These are phyloP conservation scores for Saccharomycopsis javanensis DNA, from an alignment of 805 yeast genomes.

Conservation along the genomic window DNA sequence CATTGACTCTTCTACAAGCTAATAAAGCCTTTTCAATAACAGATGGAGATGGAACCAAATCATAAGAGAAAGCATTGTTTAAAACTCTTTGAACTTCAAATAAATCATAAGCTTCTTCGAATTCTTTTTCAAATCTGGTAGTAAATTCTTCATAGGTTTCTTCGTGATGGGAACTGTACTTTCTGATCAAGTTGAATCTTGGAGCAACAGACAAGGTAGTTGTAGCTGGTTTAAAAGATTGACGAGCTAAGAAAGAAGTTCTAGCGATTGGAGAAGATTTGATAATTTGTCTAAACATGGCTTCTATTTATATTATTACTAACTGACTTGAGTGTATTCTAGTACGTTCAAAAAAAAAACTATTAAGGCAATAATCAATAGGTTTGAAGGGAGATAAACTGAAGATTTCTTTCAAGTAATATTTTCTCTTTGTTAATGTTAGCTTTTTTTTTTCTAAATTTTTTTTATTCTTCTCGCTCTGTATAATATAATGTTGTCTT, in stretches of 20 bases:
- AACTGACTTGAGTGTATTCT: too few relatives aligned
- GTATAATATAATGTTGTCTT: background rate
- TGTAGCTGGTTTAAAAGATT: background rate
- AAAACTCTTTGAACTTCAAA: slow-evolving; percentile 87
- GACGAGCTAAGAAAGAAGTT: slow-evolving; percentile 2
- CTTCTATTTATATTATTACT: background rate
- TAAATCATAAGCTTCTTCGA: slow-evolving; percentile 84
- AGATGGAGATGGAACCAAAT: slow-evolving; percentile 95
- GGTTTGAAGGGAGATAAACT: background rate
- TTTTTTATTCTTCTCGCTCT: background rate
- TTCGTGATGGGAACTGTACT: slow-evolving; percentile 76
- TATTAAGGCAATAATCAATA: background rate
- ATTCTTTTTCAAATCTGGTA: slow-evolving; percentile 84
- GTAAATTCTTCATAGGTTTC: slow-evolving; percentile 95
- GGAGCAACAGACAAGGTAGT: slow-evolving; percentile 1
- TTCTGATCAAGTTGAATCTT: slow-evolving; percentile 36
- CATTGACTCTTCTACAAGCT: slow-evolving; percentile 98
- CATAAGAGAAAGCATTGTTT: slow-evolving; percentile 97
- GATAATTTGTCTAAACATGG: slow-evolving; percentile 15
- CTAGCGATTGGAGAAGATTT: slow-evolving; percentile 8
- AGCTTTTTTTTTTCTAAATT: background rate
- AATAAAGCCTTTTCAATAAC: slow-evolving; percentile 91
- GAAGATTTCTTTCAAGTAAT: background rate
- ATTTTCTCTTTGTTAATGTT: background rate
- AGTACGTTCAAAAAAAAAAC: background rate